Percentiles rank a stretch among this genome's conserved stretches.
phyloP scores from a whole-genome alignment of 129 eudicot genomes.

The Artemisia annua region DNA sequence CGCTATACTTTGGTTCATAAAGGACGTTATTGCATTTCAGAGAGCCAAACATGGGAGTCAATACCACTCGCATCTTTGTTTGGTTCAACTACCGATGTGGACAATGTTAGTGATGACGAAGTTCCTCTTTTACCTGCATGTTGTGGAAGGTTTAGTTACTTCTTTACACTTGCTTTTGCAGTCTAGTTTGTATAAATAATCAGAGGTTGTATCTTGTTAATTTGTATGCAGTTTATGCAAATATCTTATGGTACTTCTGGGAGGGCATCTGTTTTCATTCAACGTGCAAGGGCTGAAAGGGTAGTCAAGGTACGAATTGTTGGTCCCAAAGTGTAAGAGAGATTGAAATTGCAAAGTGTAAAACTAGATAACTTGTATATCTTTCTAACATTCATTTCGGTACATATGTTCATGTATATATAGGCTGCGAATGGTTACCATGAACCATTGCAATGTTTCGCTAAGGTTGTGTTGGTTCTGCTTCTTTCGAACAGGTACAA shows the following conservation, averaged over 20 bases:
- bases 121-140: conserved; percentile 71
- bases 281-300: conserved; percentile 49
- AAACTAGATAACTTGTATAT: too few species aligned
- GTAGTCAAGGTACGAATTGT: conserved; percentile 82
- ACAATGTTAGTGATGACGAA: conserved; percentile 43
- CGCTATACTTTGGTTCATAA: conserved; percentile 40
- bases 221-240: conserved; percentile 70
- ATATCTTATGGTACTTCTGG: conserved; percentile 91
- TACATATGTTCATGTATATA: too few species aligned
- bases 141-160: conserved; percentile 81
- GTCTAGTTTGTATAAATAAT: background rate
- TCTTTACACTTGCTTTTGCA: background rate
- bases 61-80: conserved; percentile 65
- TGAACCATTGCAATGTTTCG: too few species aligned
- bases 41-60: conserved; percentile 91
- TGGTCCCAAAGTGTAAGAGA: too few species aligned
- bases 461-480: too few species aligned
- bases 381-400: too few species aligned
- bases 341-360: too few species aligned
- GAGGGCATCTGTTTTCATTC: conserved; percentile 80
- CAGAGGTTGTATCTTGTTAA: background rate
- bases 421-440: too few species aligned
- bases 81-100: conserved; percentile 49
- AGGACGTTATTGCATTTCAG: conserved; percentile 80
- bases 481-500: too few species aligned